Base-by-base conservation (phyloP, 108 stramenopile species). In the Bacterosira constricta region DNA sequence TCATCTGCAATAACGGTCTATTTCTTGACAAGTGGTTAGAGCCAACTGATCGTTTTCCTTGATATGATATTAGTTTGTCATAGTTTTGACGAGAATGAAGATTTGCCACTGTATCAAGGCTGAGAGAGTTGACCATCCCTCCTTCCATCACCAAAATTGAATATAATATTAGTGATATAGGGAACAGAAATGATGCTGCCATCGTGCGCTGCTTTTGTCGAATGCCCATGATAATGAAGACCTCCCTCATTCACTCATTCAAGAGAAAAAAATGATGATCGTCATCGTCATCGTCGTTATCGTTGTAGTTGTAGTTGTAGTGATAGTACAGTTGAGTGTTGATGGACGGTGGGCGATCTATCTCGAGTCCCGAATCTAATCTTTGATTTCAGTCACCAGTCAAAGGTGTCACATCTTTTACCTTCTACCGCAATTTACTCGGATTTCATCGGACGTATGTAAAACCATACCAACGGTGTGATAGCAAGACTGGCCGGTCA, bases 401-500 rank as follows among this genome's bases (percentile, higher is more conserved):
- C 57, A 51, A 38, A 61, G 12, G 6, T 45, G 6, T 20, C 26
- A 45, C 18, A 46, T 34, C 15, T 37, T 52, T 45, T 73, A 62
- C 59, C 47, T 44, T 29, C 57, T 73, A 65, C 73, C 45, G 36
- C 17, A 29, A 45, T 11, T 6, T 46, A 31, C 41, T 44, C 42
- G 30, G 31, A 30, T 15, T 12, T 29, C 0, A 42, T 32, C 7
- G 21, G 27, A 10, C 37, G 63, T 65, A 73, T 59, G 73, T 65
- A 65, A 42, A 73, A 55, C 51, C 41, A 55, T 63, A 72, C 71
- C n/a, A n/a, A n/a, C n/a, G n/a, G n/a, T n/a, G n/a, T n/a, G n/a
- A n/a, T n/a, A n/a, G n/a, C n/a, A n/a, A n/a, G n/a, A n/a, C n/a
- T n/a, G n/a, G n/a, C n/a, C n/a, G n/a, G n/a, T n/a, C n/a, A n/a